Percentiles rank a stretch among this genome's conserved stretches.
phyloP scores from a whole-genome alignment of 2,329 filamentous ascomycete genomes.

The Colletotrichum sp. region DNA sequence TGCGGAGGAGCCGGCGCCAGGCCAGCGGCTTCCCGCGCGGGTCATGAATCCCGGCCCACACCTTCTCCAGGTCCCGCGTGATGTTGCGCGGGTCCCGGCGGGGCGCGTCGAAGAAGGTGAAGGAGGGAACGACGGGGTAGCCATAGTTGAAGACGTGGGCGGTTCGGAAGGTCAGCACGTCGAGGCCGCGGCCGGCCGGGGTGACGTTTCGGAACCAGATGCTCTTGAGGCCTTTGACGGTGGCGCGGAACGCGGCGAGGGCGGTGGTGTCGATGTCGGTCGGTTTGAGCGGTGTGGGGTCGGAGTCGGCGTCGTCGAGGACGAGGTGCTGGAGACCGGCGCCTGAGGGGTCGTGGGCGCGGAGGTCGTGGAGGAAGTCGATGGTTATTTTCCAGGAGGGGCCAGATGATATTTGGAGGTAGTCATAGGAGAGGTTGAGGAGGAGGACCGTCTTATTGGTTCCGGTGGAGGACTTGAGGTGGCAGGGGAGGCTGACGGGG shows the following conservation, averaged over 20 bases:
- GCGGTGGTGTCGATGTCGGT: neutral
- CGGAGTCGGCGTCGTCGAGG: neutral
- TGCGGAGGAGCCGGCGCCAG: neutral
- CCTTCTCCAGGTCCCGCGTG: neutral
- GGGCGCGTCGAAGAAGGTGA: slow-evolving; percentile 7
- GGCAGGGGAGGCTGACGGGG: neutral
- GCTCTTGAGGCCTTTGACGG: neutral
- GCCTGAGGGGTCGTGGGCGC: neutral
- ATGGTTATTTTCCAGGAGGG: neutral
- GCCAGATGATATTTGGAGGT: neutral
- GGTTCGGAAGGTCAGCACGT: neutral
- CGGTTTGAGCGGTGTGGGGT: neutral
- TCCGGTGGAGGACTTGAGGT: neutral
- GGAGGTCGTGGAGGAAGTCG: slow-evolving; percentile 12
- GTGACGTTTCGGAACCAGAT: slow-evolving; percentile 2
- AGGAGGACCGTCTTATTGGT: neutral
- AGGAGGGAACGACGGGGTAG: neutral
- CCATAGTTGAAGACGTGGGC: slow-evolving; percentile 9
- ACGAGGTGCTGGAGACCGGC: neutral
- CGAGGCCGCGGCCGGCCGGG: neutral
- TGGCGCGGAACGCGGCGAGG: neutral
- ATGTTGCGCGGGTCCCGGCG: neutral
- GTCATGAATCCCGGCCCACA: neutral
- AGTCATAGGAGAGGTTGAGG: slow-evolving; percentile 1
- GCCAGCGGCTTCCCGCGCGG: neutral